A percentile compares a stretch with the other conserved stretches of the same genome.
Conservation (phyloP, 495 filamentous ascomycete species). For the Clavariopsis aquatica region DNA sequence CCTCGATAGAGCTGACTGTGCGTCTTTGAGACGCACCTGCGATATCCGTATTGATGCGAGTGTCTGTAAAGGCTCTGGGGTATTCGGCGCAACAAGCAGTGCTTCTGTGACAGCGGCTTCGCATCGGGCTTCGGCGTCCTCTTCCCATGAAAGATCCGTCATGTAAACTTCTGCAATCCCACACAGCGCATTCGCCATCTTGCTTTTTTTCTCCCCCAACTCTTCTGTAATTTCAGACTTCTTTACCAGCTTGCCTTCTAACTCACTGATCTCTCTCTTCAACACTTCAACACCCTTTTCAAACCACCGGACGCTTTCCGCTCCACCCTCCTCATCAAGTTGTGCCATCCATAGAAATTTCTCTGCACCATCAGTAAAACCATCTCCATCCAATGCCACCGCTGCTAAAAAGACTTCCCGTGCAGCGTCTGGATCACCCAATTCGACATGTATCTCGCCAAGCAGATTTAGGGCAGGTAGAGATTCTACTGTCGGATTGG, state of each 20-base stretch:
- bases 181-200: conserved; percentile 83
- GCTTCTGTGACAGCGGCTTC: conserved; percentile 86
- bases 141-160: conserved; percentile 94
- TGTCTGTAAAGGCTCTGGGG: conserved; percentile 85
- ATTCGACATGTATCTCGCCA: conserved; percentile 80
- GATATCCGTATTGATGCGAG: conserved; percentile 91
- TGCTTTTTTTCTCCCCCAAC: conserved; percentile 68
- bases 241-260: conserved; percentile 41
- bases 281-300: conserved; percentile 75
- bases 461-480: conserved; percentile 74
- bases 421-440: conserved; percentile 75
- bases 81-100: conserved; percentile 69
- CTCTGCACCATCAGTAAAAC: conserved; percentile 75
- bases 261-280: conserved; percentile 61
- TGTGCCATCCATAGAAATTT: conserved; percentile 97
- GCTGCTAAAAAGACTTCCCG: conserved; percentile 68
- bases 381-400: conserved; percentile 70
- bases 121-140: conserved; percentile 81
- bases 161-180: conserved; percentile 94
- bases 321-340: conserved; percentile 81
- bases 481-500: conserved; percentile 47
- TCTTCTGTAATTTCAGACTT: conserved; percentile 48
- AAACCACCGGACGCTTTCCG: conserved; percentile 83
- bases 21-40: conserved; percentile 74
- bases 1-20: conserved; percentile 69